Base-by-base conservation (phyloP, 1,284 basidiomycete species). In the Apiotrichum domesticum region DNA sequence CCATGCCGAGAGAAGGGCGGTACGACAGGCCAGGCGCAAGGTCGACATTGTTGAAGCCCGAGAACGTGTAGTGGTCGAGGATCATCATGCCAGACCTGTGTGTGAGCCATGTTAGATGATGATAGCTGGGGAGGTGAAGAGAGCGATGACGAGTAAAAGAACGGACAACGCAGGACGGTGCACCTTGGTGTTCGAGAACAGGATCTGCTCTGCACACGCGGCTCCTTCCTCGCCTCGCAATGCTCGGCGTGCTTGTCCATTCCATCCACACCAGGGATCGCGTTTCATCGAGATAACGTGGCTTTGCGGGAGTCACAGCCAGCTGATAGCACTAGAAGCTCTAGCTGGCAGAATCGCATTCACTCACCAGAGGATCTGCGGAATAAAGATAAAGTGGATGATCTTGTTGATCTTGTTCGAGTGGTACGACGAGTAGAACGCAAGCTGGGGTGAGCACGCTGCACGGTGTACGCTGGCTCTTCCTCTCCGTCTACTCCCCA, bases 341-440 rank as follows among this genome's bases (percentile, higher is more conserved):
- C 21, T 21, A 21, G 21, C 21, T 21, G 21, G 21, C 21, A 21
- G 21, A 14, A 15, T 9, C 8, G 37, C 37, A 39, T 7, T 39
- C 35, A 79, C 81, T 47, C 65, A 88, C 90, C 90, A 94, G 49
- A 89, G 71, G 64, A 94, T 81, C 60, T 87, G 70, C 2, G 90
- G 90, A 34, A 95, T 90, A 65, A 84, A 91, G 62, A 87, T 68
- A 64, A 90, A 81, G 72, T 95, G 90, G 62, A 94, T 88, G 55
- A 81, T 70, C 61, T 93, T 77, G 72, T 95, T 95, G 58, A 85
- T 77, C 39, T 82, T 83, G 73, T 93, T 86, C 32, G 84, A 81
- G 75, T 94, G 90, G 76, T 93, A 94, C 51, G 89, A 86, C 29
- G 88, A 88, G 74, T 93, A 93, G 80, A 92, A 92, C 35, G 85